phyloP scores from a whole-genome alignment of 192 early-diverging fungal genomes.

The Coemansia sp. region DNA sequence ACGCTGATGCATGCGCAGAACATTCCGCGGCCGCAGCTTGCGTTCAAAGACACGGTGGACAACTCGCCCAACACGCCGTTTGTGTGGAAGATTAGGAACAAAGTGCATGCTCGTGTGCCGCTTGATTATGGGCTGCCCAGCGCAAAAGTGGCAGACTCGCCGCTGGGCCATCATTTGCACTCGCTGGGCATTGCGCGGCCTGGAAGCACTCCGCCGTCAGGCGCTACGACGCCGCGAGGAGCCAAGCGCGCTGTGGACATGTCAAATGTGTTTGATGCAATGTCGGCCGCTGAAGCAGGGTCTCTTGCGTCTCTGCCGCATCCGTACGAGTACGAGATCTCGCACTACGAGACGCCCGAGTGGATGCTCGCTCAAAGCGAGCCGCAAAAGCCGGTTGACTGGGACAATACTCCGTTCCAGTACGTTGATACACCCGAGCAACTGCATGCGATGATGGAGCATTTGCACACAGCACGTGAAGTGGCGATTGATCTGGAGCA shows the following conservation, averaged over 20 bases:
- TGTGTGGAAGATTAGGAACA: slow-evolving; percentile 74
- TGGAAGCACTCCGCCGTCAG: neutral
- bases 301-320: slow-evolving; percentile 59
- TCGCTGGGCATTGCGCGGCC: slow-evolving; percentile 39
- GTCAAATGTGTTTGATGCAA: neutral
- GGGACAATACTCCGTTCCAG: slow-evolving; percentile 70
- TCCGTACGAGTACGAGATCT: slow-evolving; percentile 92
- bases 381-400: slow-evolving; percentile 57
- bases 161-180: slow-evolving; percentile 36
- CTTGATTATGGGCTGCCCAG: slow-evolving; percentile 63
- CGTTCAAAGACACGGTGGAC: slow-evolving; percentile 84
- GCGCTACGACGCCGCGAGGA: slow-evolving; percentile 3
- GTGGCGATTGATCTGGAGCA: slow-evolving; percentile 96
- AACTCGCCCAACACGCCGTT: slow-evolving; percentile 78
- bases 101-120: slow-evolving; percentile 79
- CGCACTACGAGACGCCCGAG: slow-evolving; percentile 69
- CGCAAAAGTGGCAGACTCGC: slow-evolving; percentile 14
- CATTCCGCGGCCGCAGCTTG: slow-evolving; percentile 82
- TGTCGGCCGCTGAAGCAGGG: neutral
- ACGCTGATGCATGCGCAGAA: slow-evolving; percentile 67
- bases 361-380: slow-evolving; percentile 61
- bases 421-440: slow-evolving; percentile 81
- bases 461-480: slow-evolving; percentile 63
- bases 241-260: neutral
- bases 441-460: slow-evolving; percentile 63